These are phyloP conservation scores for Pythium periplocum DNA, from an alignment of 352 stramenopile genomes.

Conservation along the genomic window DNA sequence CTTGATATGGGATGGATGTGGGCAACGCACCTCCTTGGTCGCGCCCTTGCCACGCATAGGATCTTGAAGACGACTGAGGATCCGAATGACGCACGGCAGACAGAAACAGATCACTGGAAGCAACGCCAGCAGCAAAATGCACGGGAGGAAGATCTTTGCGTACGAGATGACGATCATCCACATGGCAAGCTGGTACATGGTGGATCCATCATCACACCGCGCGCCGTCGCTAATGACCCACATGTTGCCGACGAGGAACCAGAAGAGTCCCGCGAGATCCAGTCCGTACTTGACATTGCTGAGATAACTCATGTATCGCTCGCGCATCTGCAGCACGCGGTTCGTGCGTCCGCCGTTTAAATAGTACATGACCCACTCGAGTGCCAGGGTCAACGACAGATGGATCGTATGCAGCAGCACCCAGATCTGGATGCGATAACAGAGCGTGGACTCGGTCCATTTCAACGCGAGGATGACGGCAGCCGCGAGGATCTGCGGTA, in stretches of 20 bases:
- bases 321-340: conserved; percentile 47
- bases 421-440: conserved; percentile 83
- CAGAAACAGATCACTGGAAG: conserved; percentile 93
- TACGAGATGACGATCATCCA: conserved; percentile 93
- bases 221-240: conserved; percentile 84
- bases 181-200: conserved; percentile 80
- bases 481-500: conserved; percentile 66
- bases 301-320: conserved; percentile 62
- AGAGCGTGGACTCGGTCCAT: conserved; percentile 65
- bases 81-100: conserved; percentile 88
- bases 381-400: conserved; percentile 51
- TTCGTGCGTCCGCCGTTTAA: conserved; percentile 54
- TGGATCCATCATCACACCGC: conserved; percentile 69
- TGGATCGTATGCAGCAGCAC: conserved; percentile 73
- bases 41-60: conserved; percentile 84
- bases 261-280: conserved; percentile 74
- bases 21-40: conserved; percentile 46
- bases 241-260: conserved; percentile 87
- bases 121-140: conserved; percentile 83
- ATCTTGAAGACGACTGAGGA: conserved; percentile 88
- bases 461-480: conserved; percentile 54
- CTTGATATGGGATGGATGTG: neutral
- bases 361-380: conserved; percentile 79
- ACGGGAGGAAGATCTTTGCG: conserved; percentile 91
- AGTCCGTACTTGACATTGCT: conserved; percentile 80